Evolutionary conservation across 208 protist species (phyloP), one percentile per base, ranked within the genome.

Genomic region (Trypanosoma grayi): DNA sequence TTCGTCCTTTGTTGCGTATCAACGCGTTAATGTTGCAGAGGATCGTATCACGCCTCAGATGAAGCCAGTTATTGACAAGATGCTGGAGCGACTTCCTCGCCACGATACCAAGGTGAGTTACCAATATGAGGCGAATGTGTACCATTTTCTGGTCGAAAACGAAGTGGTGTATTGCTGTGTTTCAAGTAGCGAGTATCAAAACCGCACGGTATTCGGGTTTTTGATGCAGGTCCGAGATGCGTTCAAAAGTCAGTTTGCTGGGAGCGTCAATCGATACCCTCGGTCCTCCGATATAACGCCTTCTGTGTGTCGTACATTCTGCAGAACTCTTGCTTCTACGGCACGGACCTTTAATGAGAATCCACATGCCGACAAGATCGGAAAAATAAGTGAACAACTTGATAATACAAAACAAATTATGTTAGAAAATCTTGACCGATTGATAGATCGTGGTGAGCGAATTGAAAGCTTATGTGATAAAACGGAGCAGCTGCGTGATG

Each of bases 71-170:
- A 61, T 85, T n/a, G 51, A 68, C 33, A 81, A 83, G 41, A 90
- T 93, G 73, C 66, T 93, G 31, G 66, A 78, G 25, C 71, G 85
- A 9, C 81, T 93, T 33, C 86, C 90, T 25, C 57, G 80, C 2
- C 69, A 89, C 25, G 84, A 93, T 52, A 76, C 75, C 0, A 87
- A 87, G 45, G 78, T 88, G 28, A 90, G 77, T 53, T 95, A 92
- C 51, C 78, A 90, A 50, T 87, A 90, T 50, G 83, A 87, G 28
- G 52, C 70, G 27, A 68, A 77, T 20, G 72, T 81, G 14, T 92
- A 80, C 57, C 90, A 95, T 59, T 95, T 90, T 66, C 43, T 93
- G 4, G 69, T 95, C 30, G 86, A 95, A 60, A 88, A 93, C 40
- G 80, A 87, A 46, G 74, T 93, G 27, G 71, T 88, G 16, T 95